Evolutionary conservation across 805 yeast genomes (phyloP), one percentile per base, ranked within the genome.

Genomic region (Yarrowia osloensis): DNA sequence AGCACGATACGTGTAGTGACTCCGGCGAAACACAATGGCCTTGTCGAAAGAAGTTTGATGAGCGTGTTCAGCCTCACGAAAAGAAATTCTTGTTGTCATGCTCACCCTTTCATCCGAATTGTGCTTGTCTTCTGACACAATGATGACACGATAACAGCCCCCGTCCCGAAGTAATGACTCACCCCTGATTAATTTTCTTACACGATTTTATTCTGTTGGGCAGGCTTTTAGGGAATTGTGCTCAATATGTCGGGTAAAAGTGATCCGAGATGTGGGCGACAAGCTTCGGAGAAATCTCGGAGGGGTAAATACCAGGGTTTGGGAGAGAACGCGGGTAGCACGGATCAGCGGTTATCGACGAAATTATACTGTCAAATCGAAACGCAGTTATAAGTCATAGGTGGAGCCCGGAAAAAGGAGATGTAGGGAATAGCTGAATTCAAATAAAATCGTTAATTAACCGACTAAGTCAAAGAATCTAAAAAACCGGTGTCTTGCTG

Each of bases 271-370:
- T 39, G n/a, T 54, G 33, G 6, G 57, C 57, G 62, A 54, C 33
- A 54, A 37, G 46, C 62, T 54, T 54, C 62, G 62, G 62, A 11
- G 62, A 54, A 37, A 37, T 37, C 19, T 54, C 62, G 62, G 62
- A 35, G 61, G 61, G 22, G n/a, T 2, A 9, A 22, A 24, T 12
- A n/a, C 6, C 21, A 54, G 62, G 44, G 62, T 39, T 50, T 49
- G 37, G 55, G 55, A 17, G 4, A 21, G 7, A 29, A 31, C 39
- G 28, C 57, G 57, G 57, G 22, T 50, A 50, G 15, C 26, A 29
- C 40, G 57, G 57, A 33, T 50, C 29, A n/a, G 8, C 62, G 62
- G 62, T 26, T 54, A 54, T 37, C 33, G 62, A 37, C 22, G 26
- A 52, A 15, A 28, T 42, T 42, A 40, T 4, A 15, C 29, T 8